Base-by-base conservation (phyloP, 2,329 filamentous ascomycete species). In the Fusarium multiceps region DNA sequence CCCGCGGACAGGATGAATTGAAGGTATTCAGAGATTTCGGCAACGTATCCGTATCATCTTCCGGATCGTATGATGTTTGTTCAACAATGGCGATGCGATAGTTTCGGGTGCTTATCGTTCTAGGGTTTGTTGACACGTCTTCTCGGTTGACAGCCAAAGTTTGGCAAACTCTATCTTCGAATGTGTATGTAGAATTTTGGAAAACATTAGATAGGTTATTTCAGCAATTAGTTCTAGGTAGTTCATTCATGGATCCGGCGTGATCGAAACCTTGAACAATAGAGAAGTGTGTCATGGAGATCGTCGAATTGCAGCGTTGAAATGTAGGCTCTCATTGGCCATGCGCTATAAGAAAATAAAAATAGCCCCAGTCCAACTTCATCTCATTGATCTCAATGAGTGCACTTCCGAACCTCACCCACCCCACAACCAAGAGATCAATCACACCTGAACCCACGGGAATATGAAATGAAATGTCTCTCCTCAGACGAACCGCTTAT, bases 401-500 rank as follows among this genome's bases (percentile, higher is more conserved):
- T 41, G 7, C 47, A 55, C 58, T 50, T 57, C 48, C 34, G 32
- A 53, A 45, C 49, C n/a, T 66, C 49, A 41, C 42, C 49, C 55
- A 51, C 21, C 37, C 28, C 50, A 53, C 41, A 53, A 37, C 46
- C 48, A 59, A 58, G 30, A 45, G 34, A 47, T 56, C 53, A 41
- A 47, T 66, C 30, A 13, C 40, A 45, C 25, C 45, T 32, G 37
- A 57, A 42, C 23, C 51, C 13, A 46, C 46, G 41, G 59, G 49
- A 53, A 30, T 43, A 70, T 62, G 69, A 41, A 28, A 43, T 27
- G 61, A 63, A 32, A 75, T 75, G 73, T 72, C 63, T 4, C 46
- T 75, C 27, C 21, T 75, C 14, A 55, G 40, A 48, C 56, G 61
- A 37, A 63, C 60, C 23, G 51, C 60, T 37, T 47, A 61, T 28